Conservation (phyloP, 345 rosid genomes). For the Eutrema heterophyllum region DNA sequence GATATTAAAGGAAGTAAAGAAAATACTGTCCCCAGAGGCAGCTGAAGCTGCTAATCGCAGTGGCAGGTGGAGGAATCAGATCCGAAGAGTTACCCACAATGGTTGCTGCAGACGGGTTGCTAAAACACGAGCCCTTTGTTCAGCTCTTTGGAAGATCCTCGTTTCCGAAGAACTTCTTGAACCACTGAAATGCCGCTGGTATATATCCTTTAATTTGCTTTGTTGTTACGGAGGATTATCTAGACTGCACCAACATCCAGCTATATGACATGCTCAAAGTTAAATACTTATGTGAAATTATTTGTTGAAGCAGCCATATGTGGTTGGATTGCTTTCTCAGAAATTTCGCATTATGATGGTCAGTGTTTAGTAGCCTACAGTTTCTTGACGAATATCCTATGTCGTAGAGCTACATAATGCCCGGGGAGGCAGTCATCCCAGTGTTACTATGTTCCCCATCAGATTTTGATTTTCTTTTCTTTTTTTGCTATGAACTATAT, state of each 20-base stretch:
- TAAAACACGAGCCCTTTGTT: conserved; percentile 65
- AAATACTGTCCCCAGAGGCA: conserved; percentile 73
- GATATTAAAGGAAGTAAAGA: conserved; percentile 71
- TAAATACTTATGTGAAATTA: neutral
- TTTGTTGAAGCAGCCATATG: conserved; percentile 1
- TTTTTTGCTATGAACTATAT: neutral
- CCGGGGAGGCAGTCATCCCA: conserved; percentile 1
- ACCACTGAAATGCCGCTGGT: conserved; percentile 84
- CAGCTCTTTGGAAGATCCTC: conserved; percentile 84
- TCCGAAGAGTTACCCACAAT: conserved; percentile 85
- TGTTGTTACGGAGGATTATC: neutral
- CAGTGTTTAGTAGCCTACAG: neutral
- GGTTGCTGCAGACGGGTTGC: conserved; percentile 97
- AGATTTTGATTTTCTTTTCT: neutral
- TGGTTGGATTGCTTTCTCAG: neutral
- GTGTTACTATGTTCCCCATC: neutral
- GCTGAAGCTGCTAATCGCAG: conserved; percentile 80
- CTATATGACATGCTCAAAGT: neutral
- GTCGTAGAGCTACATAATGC: neutral
- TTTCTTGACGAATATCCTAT: neutral
- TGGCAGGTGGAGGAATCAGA: conserved; percentile 97
- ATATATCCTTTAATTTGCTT: conserved; percentile 28
- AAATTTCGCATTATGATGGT: neutral
- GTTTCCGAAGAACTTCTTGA: conserved; percentile 66
- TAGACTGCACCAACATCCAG: conserved; percentile 5